phyloP scores from a whole-genome alignment of 225 moss, liverwort and hornwort species.

The Marchantia paleacea region DNA sequence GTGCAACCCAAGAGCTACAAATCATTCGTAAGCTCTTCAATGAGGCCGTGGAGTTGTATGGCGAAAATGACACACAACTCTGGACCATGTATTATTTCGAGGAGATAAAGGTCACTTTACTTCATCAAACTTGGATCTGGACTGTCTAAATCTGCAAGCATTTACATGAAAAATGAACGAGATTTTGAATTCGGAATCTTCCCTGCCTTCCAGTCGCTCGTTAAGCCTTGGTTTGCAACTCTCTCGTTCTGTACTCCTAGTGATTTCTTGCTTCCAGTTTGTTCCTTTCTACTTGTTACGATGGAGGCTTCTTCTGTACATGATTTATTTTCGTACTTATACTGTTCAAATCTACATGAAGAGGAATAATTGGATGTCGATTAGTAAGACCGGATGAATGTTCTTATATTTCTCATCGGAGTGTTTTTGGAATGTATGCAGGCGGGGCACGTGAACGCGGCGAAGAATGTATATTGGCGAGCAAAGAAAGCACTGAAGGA shows the following conservation, averaged over 20 bases:
- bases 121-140: not conserved
- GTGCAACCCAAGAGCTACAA: slow-evolving; percentile 40
- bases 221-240: too few relatives aligned
- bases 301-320: too few relatives aligned
- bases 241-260: too few relatives aligned
- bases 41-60: slow-evolving; percentile 56
- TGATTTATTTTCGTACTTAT: too few relatives aligned
- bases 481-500: slow-evolving; percentile 73
- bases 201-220: too few relatives aligned
- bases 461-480: slow-evolving; percentile 76
- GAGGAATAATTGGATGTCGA: too few relatives aligned
- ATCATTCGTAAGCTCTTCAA: slow-evolving; percentile 69
- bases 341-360: too few relatives aligned
- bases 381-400: too few relatives aligned
- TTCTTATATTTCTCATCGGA: not conserved
- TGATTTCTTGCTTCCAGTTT: too few relatives aligned
- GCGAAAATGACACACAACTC: slow-evolving; percentile 57
- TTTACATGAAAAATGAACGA: too few relatives aligned
- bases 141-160: not conserved
- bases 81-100: slow-evolving; percentile 74
- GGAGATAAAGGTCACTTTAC: slow-evolving; percentile 62
- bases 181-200: too few relatives aligned
- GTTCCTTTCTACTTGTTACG: too few relatives aligned
- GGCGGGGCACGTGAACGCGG: slow-evolving; percentile 78
- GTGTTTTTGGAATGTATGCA: slow-evolving; percentile 30